Percentiles rank a stretch among this genome's conserved stretches.
phyloP scores from a whole-genome alignment of 2,329 filamentous ascomycete species.

The Phaeomoniella chlamydospora region DNA sequence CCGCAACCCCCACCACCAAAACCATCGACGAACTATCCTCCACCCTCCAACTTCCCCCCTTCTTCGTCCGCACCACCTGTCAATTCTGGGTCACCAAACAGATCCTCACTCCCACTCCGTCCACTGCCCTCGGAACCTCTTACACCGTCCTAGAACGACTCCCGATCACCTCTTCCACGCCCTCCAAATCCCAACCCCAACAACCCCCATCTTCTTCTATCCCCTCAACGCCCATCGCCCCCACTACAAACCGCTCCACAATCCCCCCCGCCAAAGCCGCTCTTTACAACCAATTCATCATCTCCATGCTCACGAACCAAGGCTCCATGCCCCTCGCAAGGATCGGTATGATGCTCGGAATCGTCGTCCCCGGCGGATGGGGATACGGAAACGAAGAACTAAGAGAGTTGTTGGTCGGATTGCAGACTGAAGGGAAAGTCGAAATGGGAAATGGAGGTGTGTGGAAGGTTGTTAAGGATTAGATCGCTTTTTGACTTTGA shows the following conservation, averaged over 20 bases:
- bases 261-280: slow-evolving; percentile 24
- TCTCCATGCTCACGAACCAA: slow-evolving; percentile 90
- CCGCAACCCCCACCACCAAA: slow-evolving; percentile 19
- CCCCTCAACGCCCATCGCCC: slow-evolving; percentile 6
- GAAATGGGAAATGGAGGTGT: slow-evolving; percentile 53
- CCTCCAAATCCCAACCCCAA: slow-evolving; percentile 10
- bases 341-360: slow-evolving; percentile 90
- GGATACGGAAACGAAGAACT: slow-evolving; percentile 82
- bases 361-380: slow-evolving; percentile 78
- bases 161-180: slow-evolving; percentile 15
- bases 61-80: slow-evolving; percentile 44
- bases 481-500: too few relatives aligned
- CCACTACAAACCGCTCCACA: slow-evolving; percentile 12
- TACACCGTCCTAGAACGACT: slow-evolving; percentile 44
- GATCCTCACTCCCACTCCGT: slow-evolving; percentile 31
- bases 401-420: slow-evolving; percentile 61
- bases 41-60: slow-evolving; percentile 38
- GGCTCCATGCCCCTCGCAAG: slow-evolving; percentile 66
- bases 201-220: slow-evolving; percentile 5
- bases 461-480: slow-evolving; percentile 36
- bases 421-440: slow-evolving; percentile 58
- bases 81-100: slow-evolving; percentile 49
- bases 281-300: slow-evolving; percentile 76
- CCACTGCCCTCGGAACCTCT: slow-evolving; percentile 23
- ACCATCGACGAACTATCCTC: slow-evolving; percentile 28